These are phyloP conservation scores for Pseudoscleropodium purum DNA, from an alignment of 225 moss, liverwort and hornwort species.

Conservation along the genomic window DNA sequence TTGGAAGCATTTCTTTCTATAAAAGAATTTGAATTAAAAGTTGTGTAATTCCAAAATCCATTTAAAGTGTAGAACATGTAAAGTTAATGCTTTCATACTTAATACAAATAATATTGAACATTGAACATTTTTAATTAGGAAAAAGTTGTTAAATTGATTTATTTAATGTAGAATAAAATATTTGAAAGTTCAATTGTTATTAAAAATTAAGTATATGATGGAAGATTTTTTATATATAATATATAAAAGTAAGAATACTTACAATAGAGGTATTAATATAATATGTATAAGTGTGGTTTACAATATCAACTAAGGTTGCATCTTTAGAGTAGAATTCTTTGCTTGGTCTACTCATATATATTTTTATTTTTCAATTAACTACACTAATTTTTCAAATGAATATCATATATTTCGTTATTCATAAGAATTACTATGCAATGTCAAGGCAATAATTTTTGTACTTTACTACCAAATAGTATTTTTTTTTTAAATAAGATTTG, in stretches of 20 bases:
- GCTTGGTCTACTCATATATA: background rate
- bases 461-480: background rate
- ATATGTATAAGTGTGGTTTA: too few species aligned
- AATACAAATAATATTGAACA: background rate
- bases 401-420: background rate
- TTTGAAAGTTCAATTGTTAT: rapidly evolving
- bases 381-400: background rate
- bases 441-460: background rate
- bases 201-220: background rate
- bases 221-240: too few species aligned
- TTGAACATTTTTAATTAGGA: background rate
- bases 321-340: rapidly evolving
- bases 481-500: too few species aligned
- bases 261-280: too few species aligned
- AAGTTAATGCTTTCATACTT: background rate
- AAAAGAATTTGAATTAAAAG: background rate
- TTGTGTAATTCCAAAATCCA: background rate
- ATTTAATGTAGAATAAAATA: too few species aligned
- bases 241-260: background rate
- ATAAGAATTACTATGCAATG: rapidly evolving
- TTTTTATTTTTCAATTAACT: background rate
- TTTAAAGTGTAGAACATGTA: rapidly evolving
- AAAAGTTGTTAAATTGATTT: background rate
- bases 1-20: background rate
- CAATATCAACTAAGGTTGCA: background rate